Evolutionary conservation across 1,284 basidiomycete species (phyloP), one percentile per base, ranked within the genome.

Genomic region (Psilocybe mexicana): DNA sequence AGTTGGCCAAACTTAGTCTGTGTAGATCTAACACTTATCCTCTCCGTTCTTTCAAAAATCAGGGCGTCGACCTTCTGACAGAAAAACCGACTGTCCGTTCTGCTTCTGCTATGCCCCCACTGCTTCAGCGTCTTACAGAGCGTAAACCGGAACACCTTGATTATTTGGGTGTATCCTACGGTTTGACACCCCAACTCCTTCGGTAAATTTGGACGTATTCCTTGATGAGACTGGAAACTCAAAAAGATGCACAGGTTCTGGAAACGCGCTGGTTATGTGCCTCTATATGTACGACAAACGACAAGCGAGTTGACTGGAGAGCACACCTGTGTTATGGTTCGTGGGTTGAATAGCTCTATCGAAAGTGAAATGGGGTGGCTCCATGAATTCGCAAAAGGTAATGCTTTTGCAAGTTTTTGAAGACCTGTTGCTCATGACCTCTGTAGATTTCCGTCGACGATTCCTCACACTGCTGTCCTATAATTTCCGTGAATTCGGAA

Each of bases 161-260:
- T 74, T 99, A 97, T 73, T 80, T 99, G 5, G 96, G 97, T 46
- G 96, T 98, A 0, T 96, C 94, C 28, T 99, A 97, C 71, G 97
- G 97, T 8, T 79, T 99, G 49, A 98, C 96, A 0, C 84, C 93
- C 2, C 87, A 87, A 65, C 80, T 99, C 0, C 83, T 99, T 54
- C 81, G 93, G 81, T 87, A 58, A 14, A 73, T 63, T 11, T 23
- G 18, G 28, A 12, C 54, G 2, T 47, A 25, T 28, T 2, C 28
- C 11, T 30, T 12, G 40, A 25, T 28, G 11, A 24, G 4, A 2
- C 6, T 46, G 26, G 14, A 24, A 38, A 33, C 43, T 55, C 2
- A 47, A 28, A 12, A 25, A n/a, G n/a, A 38, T 30, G 1, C 5
- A 24, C 63, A 89, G 89, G 60, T 99, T 99, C 78, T 99, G 97